These are phyloP conservation scores for Miscanthus lutarioriparius DNA, from an alignment of 176 grass and related monocot genomes.

Conservation along the genomic window DNA sequence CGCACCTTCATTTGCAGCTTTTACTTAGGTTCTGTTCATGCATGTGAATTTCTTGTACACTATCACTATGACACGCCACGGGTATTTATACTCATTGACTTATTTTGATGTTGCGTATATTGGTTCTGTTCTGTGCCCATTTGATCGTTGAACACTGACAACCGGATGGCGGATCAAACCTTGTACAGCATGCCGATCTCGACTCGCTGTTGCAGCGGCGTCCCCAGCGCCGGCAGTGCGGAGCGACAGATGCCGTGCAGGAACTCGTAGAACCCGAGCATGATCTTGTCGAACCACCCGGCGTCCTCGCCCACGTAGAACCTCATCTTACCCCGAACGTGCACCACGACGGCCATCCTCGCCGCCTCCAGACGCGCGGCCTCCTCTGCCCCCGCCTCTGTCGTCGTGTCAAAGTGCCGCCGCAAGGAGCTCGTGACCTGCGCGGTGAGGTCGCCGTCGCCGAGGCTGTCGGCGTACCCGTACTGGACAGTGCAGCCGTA, in stretches of 20 bases:
- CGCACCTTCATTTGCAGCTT: neutral
- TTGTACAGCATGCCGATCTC: conserved; percentile 84
- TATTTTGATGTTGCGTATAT: neutral
- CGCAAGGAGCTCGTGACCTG: conserved; percentile 47
- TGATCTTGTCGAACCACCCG: conserved; percentile 56
- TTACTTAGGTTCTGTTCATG: neutral
- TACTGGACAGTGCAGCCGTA: conserved; percentile 72
- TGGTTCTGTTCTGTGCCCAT: neutral
- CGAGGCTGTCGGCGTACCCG: conserved; percentile 59
- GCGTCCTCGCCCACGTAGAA: conserved; percentile 59
- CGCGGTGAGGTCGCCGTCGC: conserved; percentile 38
- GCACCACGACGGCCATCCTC: conserved; percentile 45
- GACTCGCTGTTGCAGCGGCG: conserved; percentile 66
- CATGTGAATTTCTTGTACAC: neutral
- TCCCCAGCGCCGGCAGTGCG: conserved; percentile 50
- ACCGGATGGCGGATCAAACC: conserved; percentile 33
- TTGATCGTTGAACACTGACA: neutral
- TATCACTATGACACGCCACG: neutral
- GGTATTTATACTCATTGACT: neutral
- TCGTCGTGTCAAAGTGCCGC: conserved; percentile 25
- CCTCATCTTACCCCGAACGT: conserved; percentile 73
- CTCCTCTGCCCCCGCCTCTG: conserved; percentile 25
- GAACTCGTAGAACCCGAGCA: conserved; percentile 78
- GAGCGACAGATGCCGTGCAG: conserved; percentile 71
- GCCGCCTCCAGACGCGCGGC: conserved; percentile 50